These are phyloP conservation scores for Cajanus cajan DNA, from an alignment of 306 rosid species.

Conservation along the genomic window DNA sequence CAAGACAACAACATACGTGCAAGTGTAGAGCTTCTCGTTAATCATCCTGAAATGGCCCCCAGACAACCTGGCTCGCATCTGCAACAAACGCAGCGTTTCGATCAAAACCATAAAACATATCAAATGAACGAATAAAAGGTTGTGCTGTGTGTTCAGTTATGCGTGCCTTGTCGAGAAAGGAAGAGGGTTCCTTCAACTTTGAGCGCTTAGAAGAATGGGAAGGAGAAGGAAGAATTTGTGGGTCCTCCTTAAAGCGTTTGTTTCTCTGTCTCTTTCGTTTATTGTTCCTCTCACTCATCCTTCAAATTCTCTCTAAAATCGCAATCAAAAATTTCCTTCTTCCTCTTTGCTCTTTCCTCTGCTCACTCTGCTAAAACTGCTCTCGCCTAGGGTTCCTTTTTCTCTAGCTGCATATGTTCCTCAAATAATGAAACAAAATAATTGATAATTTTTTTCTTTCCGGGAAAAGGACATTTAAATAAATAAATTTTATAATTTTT, in stretches of 20 bases:
- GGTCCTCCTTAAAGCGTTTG: background rate
- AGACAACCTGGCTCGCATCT: constrained; percentile 87
- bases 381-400: background rate
- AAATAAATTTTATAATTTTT: no score
- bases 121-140: background rate
- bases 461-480: no score
- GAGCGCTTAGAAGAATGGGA: constrained; percentile 25
- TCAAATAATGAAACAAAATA: no score
- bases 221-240: constrained; percentile 12
- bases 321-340: background rate
- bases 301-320: background rate
- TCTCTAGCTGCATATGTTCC: background rate
- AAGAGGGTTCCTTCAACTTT: constrained; percentile 45
- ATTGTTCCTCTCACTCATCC: constrained; percentile 28
- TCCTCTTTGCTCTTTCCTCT: background rate
- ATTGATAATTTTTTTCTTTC: no score
- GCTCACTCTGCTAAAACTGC: background rate
- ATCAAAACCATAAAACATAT: background rate
- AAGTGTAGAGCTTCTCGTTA: constrained; percentile 95
- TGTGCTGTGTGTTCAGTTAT: background rate
- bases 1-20: constrained; percentile 53
- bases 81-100: constrained; percentile 6
- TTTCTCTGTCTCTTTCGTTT: constrained; percentile 54
- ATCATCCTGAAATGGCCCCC: constrained; percentile 98
- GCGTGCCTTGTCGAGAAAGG: constrained; percentile 67